Evolutionary conservation across 768 basidiomycete species (phyloP).

Genomic region (Mycena rosella): DNA sequence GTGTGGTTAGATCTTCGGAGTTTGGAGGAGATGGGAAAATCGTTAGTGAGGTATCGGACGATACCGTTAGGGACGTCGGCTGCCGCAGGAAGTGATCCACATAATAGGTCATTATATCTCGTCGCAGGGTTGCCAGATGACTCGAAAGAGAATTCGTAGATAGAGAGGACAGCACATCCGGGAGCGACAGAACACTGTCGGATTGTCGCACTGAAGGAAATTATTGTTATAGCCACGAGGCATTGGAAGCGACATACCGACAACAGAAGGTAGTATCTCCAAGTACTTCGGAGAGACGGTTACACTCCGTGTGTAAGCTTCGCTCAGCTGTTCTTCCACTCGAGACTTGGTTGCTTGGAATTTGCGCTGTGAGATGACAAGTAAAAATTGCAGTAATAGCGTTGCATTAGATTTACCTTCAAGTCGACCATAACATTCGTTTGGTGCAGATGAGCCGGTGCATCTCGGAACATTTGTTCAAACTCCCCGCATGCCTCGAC

Average conservation of each 20-base stretch:
- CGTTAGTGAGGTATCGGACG: slow-evolving; percentile 56
- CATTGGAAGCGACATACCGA: slow-evolving; percentile 45
- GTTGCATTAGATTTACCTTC: slow-evolving; percentile 58
- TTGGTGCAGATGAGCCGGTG: slow-evolving; percentile 64
- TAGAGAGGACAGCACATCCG: slow-evolving; percentile 70
- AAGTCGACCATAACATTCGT: slow-evolving; percentile 68
- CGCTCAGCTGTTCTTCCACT: slow-evolving; percentile 77
- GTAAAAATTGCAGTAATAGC: slow-evolving; percentile 4
- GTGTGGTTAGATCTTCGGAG: slow-evolving; percentile 51
- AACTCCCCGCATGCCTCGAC: slow-evolving; percentile 59
- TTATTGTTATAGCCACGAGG: slow-evolving; percentile 8
- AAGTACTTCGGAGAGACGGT: slow-evolving; percentile 63
- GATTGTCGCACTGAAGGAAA: slow-evolving; percentile 68
- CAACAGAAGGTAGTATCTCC: slow-evolving; percentile 64
- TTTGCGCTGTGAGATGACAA: slow-evolving; percentile 57
- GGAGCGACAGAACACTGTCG: slow-evolving; percentile 61
- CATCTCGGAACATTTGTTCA: slow-evolving; percentile 57
- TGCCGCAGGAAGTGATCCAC: slow-evolving; percentile 71
- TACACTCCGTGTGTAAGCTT: slow-evolving; percentile 74
- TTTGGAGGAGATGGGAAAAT: slow-evolving; percentile 60
- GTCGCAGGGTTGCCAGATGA: slow-evolving; percentile 71
- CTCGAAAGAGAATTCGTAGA: slow-evolving; percentile 65
- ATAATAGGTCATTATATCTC: slow-evolving; percentile 72
- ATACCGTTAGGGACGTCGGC: slow-evolving; percentile 58
- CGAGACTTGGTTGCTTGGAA: slow-evolving; percentile 68